Conservation (phyloP, 2,329 filamentous ascomycete genomes). For the Arachnomyces sp. region DNA sequence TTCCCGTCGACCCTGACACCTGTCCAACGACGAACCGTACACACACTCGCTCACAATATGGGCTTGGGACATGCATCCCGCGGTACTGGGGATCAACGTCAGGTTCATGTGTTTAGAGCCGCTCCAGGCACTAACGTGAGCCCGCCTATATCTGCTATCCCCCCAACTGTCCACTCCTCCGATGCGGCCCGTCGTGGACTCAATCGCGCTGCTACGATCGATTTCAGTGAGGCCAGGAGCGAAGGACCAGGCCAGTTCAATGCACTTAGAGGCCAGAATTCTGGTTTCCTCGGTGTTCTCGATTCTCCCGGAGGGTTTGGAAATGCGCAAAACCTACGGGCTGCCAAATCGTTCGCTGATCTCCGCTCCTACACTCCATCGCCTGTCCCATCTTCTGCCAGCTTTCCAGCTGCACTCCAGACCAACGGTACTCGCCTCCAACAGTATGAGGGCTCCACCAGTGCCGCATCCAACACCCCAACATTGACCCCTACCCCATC, state of each 20-base stretch:
- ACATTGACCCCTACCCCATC: constrained; percentile 55
- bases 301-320: constrained; percentile 62
- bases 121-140: constrained; percentile 47
- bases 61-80: constrained; percentile 83
- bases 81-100: constrained; percentile 75
- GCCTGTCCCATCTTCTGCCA: constrained; percentile 79
- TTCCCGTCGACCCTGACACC: constrained; percentile 76
- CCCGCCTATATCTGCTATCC: constrained; percentile 55
- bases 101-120: constrained; percentile 74
- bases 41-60: constrained; percentile 93
- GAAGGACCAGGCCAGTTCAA: constrained; percentile 65
- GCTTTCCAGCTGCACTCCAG: constrained; percentile 64
- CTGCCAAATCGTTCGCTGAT: constrained; percentile 94
- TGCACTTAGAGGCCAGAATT: constrained; percentile 65
- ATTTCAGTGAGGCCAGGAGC: constrained; percentile 77
- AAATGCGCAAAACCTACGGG: constrained; percentile 70
- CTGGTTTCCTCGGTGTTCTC: constrained; percentile 74
- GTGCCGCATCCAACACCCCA: constrained; percentile 55
- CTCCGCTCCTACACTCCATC: constrained; percentile 91
- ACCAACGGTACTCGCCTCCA: constrained; percentile 56
- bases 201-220: constrained; percentile 92
- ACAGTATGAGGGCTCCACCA: constrained; percentile 47
- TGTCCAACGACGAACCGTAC: constrained; percentile 77
- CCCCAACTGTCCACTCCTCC: constrained; percentile 54
- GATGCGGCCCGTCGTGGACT: constrained; percentile 76